These are phyloP conservation scores for Fonsecaea nubica DNA, from an alignment of 2,329 filamentous ascomycete genomes.

Conservation along the genomic window DNA sequence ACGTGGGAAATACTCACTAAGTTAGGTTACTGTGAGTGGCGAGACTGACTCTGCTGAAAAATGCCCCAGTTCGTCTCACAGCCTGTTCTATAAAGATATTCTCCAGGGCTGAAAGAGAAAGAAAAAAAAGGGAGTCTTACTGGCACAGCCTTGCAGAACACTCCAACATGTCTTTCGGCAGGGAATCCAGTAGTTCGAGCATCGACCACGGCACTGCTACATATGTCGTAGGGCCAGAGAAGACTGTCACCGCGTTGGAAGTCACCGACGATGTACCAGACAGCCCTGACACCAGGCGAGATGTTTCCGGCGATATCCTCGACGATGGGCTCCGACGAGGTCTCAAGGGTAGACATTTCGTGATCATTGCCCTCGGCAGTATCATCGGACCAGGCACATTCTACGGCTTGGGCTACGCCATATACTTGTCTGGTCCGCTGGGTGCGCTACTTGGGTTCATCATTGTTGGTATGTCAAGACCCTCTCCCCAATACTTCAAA, in stretches of 20 bases:
- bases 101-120: background rate
- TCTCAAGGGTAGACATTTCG: constrained; percentile 39
- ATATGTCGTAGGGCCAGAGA: background rate
- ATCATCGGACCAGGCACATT: constrained; percentile 56
- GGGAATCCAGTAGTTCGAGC: background rate
- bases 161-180: background rate
- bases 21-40: no score
- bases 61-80: background rate
- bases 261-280: constrained; percentile 7
- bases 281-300: background rate
- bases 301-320: constrained; percentile 11
- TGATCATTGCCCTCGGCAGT: constrained; percentile 39
- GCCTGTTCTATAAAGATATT: background rate
- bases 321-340: constrained; percentile 35
- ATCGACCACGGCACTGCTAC: constrained; percentile 1
- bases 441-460: constrained; percentile 59
- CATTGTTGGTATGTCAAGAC: constrained; percentile 49
- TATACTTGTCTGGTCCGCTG: constrained; percentile 53
- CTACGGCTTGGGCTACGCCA: constrained; percentile 55
- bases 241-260: background rate
- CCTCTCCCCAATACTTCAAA: background rate
- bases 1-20: background rate
- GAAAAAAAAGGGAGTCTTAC: background rate
- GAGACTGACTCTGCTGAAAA: no score
- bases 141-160: background rate